phyloP scores from a whole-genome alignment of 805 yeast species.

The Sugiyamaella lignohabitans region DNA sequence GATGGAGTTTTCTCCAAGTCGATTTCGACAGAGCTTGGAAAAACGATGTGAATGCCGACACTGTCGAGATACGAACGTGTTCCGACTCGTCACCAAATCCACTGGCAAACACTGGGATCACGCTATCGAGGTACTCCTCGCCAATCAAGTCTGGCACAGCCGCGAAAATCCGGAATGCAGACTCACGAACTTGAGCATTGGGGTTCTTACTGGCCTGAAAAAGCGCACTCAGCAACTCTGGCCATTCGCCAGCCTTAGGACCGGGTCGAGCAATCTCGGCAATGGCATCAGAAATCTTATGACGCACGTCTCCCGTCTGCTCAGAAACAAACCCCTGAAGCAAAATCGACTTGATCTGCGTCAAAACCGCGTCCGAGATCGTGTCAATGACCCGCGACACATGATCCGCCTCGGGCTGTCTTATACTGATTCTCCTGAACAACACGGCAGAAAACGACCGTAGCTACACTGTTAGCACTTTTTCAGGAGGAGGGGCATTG shows the following conservation, averaged over 20 bases:
- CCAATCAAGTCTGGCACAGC: conserved; percentile 75
- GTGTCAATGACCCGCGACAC: conserved; percentile 71
- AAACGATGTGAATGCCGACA: conserved; percentile 85
- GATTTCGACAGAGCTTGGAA: conserved; percentile 76
- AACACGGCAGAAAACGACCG: conserved; percentile 77
- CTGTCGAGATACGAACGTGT: conserved; percentile 83
- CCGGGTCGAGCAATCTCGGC: conserved; percentile 75
- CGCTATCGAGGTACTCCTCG: conserved; percentile 43
- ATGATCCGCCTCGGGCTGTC: conserved; percentile 59
- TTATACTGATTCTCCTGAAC: conserved; percentile 78
- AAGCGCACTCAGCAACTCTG: conserved; percentile 68
- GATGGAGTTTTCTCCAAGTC: conserved; percentile 70
- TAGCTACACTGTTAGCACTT: conserved; percentile 13
- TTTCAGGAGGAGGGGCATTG: not conserved
- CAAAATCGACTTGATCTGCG: conserved; percentile 57
- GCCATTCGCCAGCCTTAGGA: conserved; percentile 47
- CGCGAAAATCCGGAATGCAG: conserved; percentile 83
- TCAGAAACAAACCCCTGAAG: conserved; percentile 63
- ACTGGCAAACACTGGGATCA: conserved; percentile 61
- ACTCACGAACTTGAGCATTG: conserved; percentile 72
- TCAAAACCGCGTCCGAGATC: conserved; percentile 50
- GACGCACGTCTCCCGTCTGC: conserved; percentile 73
- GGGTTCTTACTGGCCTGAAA: conserved; percentile 53
- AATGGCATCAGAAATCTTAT: conserved; percentile 88
- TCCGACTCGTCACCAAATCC: conserved; percentile 80